These are phyloP conservation scores for Penicillium egyptiacum DNA, from an alignment of 495 filamentous ascomycete genomes.

Conservation along the genomic window DNA sequence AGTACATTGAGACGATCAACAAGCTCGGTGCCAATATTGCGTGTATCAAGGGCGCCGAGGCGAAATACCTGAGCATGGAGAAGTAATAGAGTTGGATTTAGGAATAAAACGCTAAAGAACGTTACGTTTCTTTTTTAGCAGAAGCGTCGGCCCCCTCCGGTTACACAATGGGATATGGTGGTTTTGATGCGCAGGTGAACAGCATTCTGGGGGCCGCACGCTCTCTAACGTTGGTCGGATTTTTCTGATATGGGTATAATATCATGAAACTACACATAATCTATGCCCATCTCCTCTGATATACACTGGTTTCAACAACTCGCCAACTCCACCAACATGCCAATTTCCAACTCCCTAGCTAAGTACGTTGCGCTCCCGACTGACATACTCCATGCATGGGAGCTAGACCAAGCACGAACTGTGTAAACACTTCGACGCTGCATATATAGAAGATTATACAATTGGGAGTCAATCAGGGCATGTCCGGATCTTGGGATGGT, in stretches of 20 bases:
- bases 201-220: not conserved
- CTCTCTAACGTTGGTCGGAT: not conserved
- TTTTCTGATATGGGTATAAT: not conserved
- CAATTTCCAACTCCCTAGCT: too few relatives aligned
- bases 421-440: not conserved
- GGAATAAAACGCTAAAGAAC: not conserved
- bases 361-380: too few relatives aligned
- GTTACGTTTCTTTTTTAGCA: not conserved
- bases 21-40: conserved; percentile 87
- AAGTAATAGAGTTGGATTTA: conserved; percentile 11
- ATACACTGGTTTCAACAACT: not conserved
- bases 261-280: not conserved
- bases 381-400: not conserved
- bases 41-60: conserved; percentile 82
- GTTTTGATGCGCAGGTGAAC: not conserved
- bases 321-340: too few relatives aligned
- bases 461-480: not conserved
- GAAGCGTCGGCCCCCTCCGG: not conserved
- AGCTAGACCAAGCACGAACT: not conserved
- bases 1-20: conserved; percentile 96
- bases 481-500: not conserved
- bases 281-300: not conserved
- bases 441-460: too few relatives aligned
- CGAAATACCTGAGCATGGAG: conserved; percentile 61
- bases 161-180: not conserved